A percentile compares a stretch with the other conserved stretches of the same genome.
phyloP scores from a whole-genome alignment of 2,329 filamentous ascomycete species.

The Chrysoporthe cubensis region DNA sequence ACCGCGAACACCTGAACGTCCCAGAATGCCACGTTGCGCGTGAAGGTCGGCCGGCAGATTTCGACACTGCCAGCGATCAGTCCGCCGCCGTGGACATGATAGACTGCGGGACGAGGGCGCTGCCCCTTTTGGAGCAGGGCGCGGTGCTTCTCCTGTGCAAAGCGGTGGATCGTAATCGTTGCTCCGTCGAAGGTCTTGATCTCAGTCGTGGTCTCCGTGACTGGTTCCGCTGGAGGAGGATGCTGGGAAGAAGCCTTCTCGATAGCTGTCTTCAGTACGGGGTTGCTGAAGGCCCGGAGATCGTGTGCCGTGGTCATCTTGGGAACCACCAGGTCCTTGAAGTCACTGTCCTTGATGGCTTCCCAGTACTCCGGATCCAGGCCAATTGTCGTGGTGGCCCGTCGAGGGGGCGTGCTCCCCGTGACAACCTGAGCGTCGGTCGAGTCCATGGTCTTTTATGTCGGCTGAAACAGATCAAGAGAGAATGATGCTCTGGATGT shows the following conservation, averaged over 20 bases:
- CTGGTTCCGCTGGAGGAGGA: not conserved
- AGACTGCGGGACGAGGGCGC: constrained; percentile 1
- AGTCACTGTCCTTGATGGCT: constrained; percentile 2
- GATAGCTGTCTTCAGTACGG: not conserved
- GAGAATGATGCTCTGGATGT: not conserved
- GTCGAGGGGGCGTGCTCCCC: not conserved
- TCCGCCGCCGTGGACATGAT: constrained; percentile 27
- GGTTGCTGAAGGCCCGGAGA: not conserved
- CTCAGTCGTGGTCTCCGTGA: constrained; percentile 11
- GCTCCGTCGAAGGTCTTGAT: constrained; percentile 21
- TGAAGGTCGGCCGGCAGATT: not conserved
- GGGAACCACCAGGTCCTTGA: not conserved
- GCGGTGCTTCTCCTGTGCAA: constrained; percentile 13
- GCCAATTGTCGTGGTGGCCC: not conserved
- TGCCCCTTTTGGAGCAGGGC: not conserved
- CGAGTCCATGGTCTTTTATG: not conserved
- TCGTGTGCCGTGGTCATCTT: constrained; percentile 15
- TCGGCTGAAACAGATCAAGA: not conserved
- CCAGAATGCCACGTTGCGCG: not conserved
- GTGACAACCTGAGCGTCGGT: not conserved
- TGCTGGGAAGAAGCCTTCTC: not conserved
- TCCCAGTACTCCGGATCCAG: constrained; percentile 13
- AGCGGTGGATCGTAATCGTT: constrained; percentile 10
- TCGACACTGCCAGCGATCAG: constrained; percentile 21
- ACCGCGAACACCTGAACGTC: constrained; percentile 36